Evolutionary conservation across 345 rosid genomes (phyloP), one percentile per base, ranked within the genome.

Genomic region (Garcia nutans): DNA sequence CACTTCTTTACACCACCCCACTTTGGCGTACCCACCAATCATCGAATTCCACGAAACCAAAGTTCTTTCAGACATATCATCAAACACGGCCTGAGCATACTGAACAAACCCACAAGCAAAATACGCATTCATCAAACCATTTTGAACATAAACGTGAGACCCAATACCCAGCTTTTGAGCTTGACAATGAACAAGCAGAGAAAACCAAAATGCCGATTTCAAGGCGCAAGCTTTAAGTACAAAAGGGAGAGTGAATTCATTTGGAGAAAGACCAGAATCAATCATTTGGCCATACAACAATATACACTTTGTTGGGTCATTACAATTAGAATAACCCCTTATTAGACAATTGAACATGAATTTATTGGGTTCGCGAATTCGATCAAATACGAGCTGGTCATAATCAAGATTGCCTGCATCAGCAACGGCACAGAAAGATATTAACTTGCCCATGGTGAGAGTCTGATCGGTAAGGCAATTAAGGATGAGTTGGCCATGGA

Each of bases 191-290:
- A 70, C 71, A 41, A 65, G 20, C 23, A 71, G 23, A 1, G 31
- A 64, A 19, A 54, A 8, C 75, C 62, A 77, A 54, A 52, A 55
- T 2, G 28, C 23, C 31, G 70, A 74, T 50, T 23, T 37, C 9
- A 12, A 20, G 11, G 77, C 82, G 19, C 82, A 82, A 26, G 84
- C 86, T 76, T 84, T 84, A 9, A 82, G 82, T 2, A 82, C 86
- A 70, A 82, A 82, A 19, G 85, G 86, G 31, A 84, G 73, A 45
- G 86, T 80, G 69, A 82, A 86, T 17, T 81, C 82, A 71, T 82
- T 86, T 1, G 87, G 84, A 4, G 77, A 76, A 68, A 76, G 62
- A 23, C 86, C 75, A 23, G 31, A 72, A 68, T 41, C 71, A 19
- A 81, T 59, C 84, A 80, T 81, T 11, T 68, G 33, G 60, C 72